phyloP scores from a whole-genome alignment of 2,329 filamentous ascomycete species.

The Ophiostoma australiae region DNA sequence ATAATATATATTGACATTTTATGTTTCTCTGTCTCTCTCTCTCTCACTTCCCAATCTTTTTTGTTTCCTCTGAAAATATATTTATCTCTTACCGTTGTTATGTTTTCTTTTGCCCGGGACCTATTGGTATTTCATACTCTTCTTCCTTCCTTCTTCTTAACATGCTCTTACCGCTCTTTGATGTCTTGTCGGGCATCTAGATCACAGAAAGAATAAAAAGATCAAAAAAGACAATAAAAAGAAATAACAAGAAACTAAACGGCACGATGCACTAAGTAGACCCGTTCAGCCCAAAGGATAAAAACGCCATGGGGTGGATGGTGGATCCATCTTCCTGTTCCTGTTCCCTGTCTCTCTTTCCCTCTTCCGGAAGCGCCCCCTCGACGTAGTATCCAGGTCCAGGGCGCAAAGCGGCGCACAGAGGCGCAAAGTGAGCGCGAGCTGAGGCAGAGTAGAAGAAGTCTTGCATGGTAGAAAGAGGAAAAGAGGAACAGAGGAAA shows the following conservation, averaged over 20 bases:
- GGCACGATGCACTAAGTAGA: not conserved
- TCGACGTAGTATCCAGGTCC: conserved; percentile 7
- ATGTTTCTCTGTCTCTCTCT: not conserved
- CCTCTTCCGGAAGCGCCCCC: conserved; percentile 5
- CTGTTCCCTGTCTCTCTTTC: conserved; percentile 6
- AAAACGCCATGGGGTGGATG: conserved; percentile 6
- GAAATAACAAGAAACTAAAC: not conserved
- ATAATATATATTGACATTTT: not conserved
- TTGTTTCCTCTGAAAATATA: not conserved
- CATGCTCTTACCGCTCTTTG: not conserved
- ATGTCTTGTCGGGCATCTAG: not conserved
- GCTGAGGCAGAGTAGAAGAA: not conserved
- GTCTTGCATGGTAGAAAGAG: not conserved
- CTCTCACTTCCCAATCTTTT: not conserved
- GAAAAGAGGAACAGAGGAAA: not conserved
- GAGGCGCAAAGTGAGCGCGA: not conserved
- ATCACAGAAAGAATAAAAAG: not conserved
- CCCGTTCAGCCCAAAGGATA: not conserved
- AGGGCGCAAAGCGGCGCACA: conserved; percentile 6
- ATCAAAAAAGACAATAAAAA: not conserved
- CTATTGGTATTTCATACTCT: not conserved
- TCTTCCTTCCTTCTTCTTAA: not conserved
- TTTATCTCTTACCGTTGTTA: conserved; percentile 2
- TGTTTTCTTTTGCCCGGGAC: not conserved
- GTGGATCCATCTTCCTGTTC: not conserved